phyloP scores from a whole-genome alignment of 2,329 filamentous ascomycete genomes.

The Lasiodiplodia hormozganensis region DNA sequence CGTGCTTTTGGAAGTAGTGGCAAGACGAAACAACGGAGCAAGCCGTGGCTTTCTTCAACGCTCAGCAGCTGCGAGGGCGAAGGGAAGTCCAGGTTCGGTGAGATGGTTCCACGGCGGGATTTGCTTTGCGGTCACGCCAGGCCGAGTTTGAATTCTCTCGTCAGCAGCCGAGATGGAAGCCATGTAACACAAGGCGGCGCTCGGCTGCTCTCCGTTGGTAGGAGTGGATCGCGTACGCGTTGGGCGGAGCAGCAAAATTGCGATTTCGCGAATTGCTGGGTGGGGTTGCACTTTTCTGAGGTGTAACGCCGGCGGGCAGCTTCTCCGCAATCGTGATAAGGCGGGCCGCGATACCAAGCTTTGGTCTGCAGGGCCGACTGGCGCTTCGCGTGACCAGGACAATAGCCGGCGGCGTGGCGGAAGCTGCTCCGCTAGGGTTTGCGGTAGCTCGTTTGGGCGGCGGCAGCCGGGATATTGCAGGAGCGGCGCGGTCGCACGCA shows the following conservation, averaged over 20 bases:
- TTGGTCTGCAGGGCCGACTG: conserved; percentile 16
- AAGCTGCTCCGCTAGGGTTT: conserved; percentile 4
- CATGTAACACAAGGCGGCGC: conserved; percentile 24
- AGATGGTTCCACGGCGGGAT: conserved; percentile 18
- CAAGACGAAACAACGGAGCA: conserved; percentile 7
- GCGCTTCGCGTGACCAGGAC: conserved; percentile 14
- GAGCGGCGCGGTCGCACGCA: background rate
- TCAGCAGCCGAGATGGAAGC: conserved; percentile 16
- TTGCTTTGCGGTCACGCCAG: conserved; percentile 12
- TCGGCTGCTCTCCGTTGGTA: conserved; percentile 6
- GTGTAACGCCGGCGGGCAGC: conserved; percentile 10
- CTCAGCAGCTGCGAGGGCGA: conserved; percentile 1
- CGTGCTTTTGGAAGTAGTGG: conserved; percentile 21
- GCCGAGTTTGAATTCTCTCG: conserved; percentile 1
- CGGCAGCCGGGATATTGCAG: background rate
- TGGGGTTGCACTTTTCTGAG: conserved; percentile 12
- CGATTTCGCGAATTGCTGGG: conserved; percentile 11
- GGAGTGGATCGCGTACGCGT: conserved; percentile 17
- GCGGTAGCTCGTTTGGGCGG: conserved; percentile 4
- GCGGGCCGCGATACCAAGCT: conserved; percentile 23
- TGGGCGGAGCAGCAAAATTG: conserved; percentile 2
- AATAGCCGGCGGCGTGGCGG: conserved; percentile 6
- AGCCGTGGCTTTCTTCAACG: conserved; percentile 11
- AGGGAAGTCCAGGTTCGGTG: background rate
- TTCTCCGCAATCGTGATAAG: conserved; percentile 23